Base-by-base conservation (phyloP, 495 filamentous ascomycete species). In the Penicillium pancosmium region DNA sequence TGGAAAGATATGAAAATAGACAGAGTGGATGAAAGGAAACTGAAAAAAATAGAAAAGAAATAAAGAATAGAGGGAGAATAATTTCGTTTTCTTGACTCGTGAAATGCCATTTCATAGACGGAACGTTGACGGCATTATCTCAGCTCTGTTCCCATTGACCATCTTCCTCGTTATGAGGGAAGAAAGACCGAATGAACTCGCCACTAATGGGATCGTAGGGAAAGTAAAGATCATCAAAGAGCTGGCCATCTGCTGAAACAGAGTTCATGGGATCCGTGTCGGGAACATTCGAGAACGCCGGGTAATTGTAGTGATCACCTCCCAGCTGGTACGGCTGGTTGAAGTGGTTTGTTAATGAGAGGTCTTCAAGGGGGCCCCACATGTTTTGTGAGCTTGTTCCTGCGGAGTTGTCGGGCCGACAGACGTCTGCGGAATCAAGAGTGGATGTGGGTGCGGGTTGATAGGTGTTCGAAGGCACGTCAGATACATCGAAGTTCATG, bases 161-260 rank as follows among this genome's bases (percentile, higher is more conserved):
- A 43, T 73, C 73, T 4, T 72, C 72, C 11, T 54, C 60, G 10
- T 62, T 47, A 5, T 63, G 23, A 4, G 77, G 76, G 66, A 80
- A 80, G 67, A 80, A 80, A 18, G 75, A 74, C 11, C 73, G 64
- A 52, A 80, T 78, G 19, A 80, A 80, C 49, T 78, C 72, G 16
- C 74, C 74, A 35, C 69, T 73, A 53, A 80, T 78, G 21, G 76
- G 76, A 54, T 80, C 77, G 55, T 78, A 80, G 2, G 77, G 77
- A 63, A 80, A 80, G 34, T 75, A 78, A 3, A 67, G 50, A 41
- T 78, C 73, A 25, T 59, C 62, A 27, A 55, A 31, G n/a, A 56
- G 21, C 33, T 61, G 59, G 16, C 46, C 46, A 9, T 66, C 64
- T 15, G 51, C 33, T 0, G 50, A 40, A 31, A 64, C 23, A 8